Evolutionary conservation across 331 rosid species (phyloP), one percentile per base, ranked within the genome.

Genomic region (Ulmus americana): DNA sequence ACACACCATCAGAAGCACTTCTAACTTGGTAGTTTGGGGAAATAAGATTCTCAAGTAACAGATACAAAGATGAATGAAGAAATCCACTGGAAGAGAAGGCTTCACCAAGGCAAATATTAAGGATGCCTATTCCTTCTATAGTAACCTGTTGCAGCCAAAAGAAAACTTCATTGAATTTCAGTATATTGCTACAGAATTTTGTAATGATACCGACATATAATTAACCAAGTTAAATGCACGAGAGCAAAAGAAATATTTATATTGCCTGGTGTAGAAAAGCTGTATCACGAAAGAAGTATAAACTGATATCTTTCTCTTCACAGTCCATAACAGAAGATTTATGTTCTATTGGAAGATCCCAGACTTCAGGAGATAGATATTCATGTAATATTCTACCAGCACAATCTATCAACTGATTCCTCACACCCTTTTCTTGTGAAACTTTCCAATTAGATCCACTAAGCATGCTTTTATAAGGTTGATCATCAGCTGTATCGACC

Each of bases 21-120:
- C 94, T 83, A 78, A 92, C 91, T 70, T 69, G 75, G 59, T 64
- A 81, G 65, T 77, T 83, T 70, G 84, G 74, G 74, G 95, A 92
- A 77, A 80, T 76, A 66, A 92, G 98, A 80, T 82, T 85, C 83
- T 92, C 97, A 42, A 92, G 88, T 82, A 92, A 84, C 74, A 89
- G 70, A 85, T 92, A 92, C 69, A 92, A 88, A 59, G 97, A 89
- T 40, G 88, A 84, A 81, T 92, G 97, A 79, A 92, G 96, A 80
- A 89, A 92, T 60, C 98, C 97, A 65, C 88, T 65, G 39, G 90
- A 83, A 53, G 76, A 56, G 76, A 89, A 92, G 81, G 85, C 81
- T 70, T 75, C 81, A 70, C 95, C 91, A 20, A 92, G 88, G 85
- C 91, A 92, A 65, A 86, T 72, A 74, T 71, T 82, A 59, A 82